These are phyloP conservation scores for Neospermospora avenae DNA, from an alignment of 2,329 filamentous ascomycete species.

Conservation along the genomic window DNA sequence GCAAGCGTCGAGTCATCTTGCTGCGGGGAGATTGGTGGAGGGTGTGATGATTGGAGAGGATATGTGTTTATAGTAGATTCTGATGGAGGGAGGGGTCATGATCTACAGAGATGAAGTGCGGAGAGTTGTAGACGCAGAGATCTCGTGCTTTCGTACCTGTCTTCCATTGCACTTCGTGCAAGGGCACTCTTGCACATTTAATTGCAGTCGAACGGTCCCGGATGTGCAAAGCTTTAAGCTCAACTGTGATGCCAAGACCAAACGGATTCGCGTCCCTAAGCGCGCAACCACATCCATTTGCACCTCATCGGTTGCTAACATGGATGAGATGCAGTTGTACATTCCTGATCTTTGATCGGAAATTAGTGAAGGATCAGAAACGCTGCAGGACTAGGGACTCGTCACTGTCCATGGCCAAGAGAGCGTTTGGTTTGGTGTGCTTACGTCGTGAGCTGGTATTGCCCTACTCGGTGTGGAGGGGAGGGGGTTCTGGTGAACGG, in stretches of 20 bases:
- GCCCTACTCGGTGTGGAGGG: background rate
- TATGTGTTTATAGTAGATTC: too few relatives aligned
- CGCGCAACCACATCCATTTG: background rate
- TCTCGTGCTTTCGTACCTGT: too few relatives aligned
- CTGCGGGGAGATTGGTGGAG: background rate
- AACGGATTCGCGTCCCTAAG: background rate
- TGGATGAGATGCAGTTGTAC: background rate
- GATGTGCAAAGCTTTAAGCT: background rate
- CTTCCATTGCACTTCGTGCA: too few relatives aligned
- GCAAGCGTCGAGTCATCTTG: constrained; percentile 3
- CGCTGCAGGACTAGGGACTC: background rate
- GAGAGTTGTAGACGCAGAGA: background rate
- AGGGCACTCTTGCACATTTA: too few relatives aligned
- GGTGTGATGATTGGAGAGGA: background rate
- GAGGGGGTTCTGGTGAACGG: background rate
- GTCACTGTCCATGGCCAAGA: background rate
- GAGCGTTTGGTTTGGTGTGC: background rate
- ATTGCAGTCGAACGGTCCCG: background rate
- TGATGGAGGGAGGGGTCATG: background rate
- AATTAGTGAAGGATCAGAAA: background rate
- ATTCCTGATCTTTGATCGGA: background rate
- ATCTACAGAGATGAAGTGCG: background rate
- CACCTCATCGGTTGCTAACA: background rate
- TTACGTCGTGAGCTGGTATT: too few relatives aligned
- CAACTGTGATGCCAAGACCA: background rate